Evolutionary conservation across 2,329 filamentous ascomycete genomes (phyloP).

Genomic region (Seiridium unicorne): DNA sequence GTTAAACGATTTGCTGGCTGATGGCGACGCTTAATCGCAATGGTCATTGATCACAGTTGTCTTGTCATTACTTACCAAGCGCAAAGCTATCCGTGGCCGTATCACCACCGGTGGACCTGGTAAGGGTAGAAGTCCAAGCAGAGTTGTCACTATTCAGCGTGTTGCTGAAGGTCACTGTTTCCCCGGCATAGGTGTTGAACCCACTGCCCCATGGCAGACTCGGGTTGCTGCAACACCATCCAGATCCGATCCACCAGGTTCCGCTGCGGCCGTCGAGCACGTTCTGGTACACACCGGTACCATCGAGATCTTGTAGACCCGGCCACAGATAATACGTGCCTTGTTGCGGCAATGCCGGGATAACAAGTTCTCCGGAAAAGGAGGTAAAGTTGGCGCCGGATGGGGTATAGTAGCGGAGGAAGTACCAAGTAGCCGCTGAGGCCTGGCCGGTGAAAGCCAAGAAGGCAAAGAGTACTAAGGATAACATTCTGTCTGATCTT

Average conservation of each 20-base stretch:
- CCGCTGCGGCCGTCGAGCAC: slow-evolving; percentile 38
- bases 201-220: slow-evolving; percentile 35
- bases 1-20: slow-evolving; percentile 35
- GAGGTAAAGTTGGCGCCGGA: slow-evolving; percentile 32
- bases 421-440: slow-evolving; percentile 30
- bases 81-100: slow-evolving; percentile 31
- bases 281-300: slow-evolving; percentile 39
- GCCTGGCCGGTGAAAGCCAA: slow-evolving; percentile 24
- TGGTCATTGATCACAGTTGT: neutral
- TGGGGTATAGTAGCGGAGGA: slow-evolving; percentile 30
- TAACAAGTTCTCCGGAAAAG: slow-evolving; percentile 27
- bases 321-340: slow-evolving; percentile 41
- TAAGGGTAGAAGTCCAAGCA: slow-evolving; percentile 33
- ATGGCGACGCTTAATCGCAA: neutral
- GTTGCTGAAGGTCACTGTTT: slow-evolving; percentile 32
- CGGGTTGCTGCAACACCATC: slow-evolving; percentile 34
- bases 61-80: slow-evolving; percentile 19
- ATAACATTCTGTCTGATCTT: slow-evolving; percentile 13
- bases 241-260: slow-evolving; percentile 37
- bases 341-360: slow-evolving; percentile 26
- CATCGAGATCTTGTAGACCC: slow-evolving; percentile 37
- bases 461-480: slow-evolving; percentile 16
- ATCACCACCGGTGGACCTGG: slow-evolving; percentile 24
- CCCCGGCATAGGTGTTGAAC: slow-evolving; percentile 33
- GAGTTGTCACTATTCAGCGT: slow-evolving; percentile 18